phyloP scores from a whole-genome alignment of 108 stramenopile genomes.

The Nitzschia palea region DNA sequence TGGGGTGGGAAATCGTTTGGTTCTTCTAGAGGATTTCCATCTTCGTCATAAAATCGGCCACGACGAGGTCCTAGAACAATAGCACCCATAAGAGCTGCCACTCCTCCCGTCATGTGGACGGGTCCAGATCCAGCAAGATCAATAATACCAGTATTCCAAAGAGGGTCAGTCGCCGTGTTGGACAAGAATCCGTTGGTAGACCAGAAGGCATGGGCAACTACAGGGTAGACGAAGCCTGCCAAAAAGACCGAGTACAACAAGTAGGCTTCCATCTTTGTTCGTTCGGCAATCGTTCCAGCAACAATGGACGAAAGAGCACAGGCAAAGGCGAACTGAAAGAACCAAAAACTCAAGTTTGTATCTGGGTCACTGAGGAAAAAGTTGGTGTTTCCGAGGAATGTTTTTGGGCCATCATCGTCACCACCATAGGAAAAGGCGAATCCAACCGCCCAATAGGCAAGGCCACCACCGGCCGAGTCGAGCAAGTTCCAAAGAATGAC shows the following conservation, averaged over 20 bases:
- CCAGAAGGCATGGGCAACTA: conserved; percentile 86
- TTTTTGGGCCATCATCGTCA: conserved; percentile 18
- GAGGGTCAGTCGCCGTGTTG: conserved; percentile 46
- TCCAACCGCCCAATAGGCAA: conserved; percentile 68
- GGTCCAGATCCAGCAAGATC: conserved; percentile 93
- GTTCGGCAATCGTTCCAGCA: conserved; percentile 89
- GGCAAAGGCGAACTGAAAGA: conserved; percentile 89
- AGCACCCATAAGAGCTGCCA: conserved; percentile 76
- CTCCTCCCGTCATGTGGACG: conserved; percentile 91
- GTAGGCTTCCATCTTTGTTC: conserved; percentile 85
- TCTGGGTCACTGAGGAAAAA: conserved; percentile 67
- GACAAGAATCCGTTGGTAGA: conserved; percentile 64
- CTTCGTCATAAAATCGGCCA: conserved; percentile 83
- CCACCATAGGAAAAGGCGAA: conserved; percentile 74
- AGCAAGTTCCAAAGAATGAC: conserved; percentile 81
- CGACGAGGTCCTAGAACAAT: conserved; percentile 79
- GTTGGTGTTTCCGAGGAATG: conserved; percentile 39
- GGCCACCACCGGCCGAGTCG: conserved; percentile 67
- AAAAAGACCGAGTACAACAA: conserved; percentile 73
- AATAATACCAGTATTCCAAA: conserved; percentile 64
- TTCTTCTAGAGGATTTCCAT: conserved; percentile 53
- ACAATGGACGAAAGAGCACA: conserved; percentile 88
- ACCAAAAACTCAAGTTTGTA: conserved; percentile 52
- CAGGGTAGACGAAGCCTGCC: conserved; percentile 84
- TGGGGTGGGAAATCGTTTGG: conserved; percentile 73